These are phyloP conservation scores for Hortiboletus flavorubellus DNA, from an alignment of 768 basidiomycete species.

Conservation along the genomic window DNA sequence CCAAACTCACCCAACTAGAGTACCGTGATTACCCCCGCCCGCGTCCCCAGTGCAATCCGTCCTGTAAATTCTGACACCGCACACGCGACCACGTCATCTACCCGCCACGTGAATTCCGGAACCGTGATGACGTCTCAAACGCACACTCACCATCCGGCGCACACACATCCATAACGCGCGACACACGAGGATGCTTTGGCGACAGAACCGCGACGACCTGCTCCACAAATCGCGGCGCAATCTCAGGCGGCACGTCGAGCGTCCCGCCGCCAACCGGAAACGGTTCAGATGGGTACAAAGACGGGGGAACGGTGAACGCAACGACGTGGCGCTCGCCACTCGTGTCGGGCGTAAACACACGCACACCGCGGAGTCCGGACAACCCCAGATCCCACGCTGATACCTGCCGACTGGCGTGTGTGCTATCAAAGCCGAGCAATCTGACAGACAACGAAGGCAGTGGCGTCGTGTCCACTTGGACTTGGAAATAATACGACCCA, in stretches of 20 bases:
- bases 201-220: neutral
- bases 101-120: too few species aligned
- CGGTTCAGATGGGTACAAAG: too few species aligned
- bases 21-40: slow-evolving; percentile 28
- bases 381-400: neutral
- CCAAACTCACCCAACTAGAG: neutral
- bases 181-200: neutral
- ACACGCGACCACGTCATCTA: slow-evolving; percentile 29
- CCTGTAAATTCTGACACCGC: slow-evolving; percentile 44
- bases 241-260: neutral
- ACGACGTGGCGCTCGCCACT: neutral
- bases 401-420: neutral
- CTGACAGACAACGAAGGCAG: neutral
- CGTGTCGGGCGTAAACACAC: neutral
- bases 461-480: slow-evolving; percentile 11
- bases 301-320: neutral
- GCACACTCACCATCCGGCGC: neutral
- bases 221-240: neutral
- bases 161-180: neutral
- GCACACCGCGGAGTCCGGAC: neutral
- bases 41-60: slow-evolving; percentile 40
- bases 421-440: neutral
- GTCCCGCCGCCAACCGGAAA: neutral
- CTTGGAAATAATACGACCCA: slow-evolving; percentile 43
- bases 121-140: too few species aligned